Conservation (phyloP, 352 stramenopile species). For the Globisporangium iwayamae region DNA sequence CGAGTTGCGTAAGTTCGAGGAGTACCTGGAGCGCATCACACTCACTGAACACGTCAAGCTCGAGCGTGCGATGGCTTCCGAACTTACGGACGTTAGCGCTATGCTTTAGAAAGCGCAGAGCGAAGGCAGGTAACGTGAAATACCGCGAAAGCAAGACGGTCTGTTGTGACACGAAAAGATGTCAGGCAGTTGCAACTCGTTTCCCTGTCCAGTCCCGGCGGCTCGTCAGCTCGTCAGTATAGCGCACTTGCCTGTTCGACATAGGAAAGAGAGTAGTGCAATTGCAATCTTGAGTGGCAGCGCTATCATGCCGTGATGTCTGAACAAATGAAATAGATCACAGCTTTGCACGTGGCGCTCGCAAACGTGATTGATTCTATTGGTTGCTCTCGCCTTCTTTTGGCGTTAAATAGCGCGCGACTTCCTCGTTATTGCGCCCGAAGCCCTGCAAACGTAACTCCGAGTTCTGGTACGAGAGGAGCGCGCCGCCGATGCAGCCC, state of each 20-base stretch:
- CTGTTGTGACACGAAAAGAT: no score
- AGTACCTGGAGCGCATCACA: constrained; percentile 52
- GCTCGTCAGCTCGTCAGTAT: background rate
- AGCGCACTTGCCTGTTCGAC: background rate
- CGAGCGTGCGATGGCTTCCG: constrained; percentile 27
- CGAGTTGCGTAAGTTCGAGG: constrained; percentile 41
- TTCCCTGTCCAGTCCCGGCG: no score
- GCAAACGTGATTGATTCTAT: background rate
- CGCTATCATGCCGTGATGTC: no score
- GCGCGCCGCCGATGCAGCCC: constrained; percentile 46
- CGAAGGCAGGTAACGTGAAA: background rate
- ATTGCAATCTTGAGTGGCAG: no score
- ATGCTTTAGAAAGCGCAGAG: background rate
- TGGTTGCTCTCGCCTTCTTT: constrained; percentile 8
- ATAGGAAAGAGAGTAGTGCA: no score
- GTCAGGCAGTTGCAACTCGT: no score
- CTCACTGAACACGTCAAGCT: constrained; percentile 42
- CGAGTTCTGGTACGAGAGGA: constrained; percentile 81
- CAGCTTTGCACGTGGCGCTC: no score
- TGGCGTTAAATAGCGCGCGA: constrained; percentile 43
- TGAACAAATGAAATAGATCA: no score
- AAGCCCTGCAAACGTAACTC: constrained; percentile 74
- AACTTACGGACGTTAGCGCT: constrained; percentile 15
- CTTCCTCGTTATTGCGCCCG: constrained; percentile 66
- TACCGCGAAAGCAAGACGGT: background rate